Conservation (phyloP, 1,139 yeast genomes). For the Neolecta irregularis region DNA sequence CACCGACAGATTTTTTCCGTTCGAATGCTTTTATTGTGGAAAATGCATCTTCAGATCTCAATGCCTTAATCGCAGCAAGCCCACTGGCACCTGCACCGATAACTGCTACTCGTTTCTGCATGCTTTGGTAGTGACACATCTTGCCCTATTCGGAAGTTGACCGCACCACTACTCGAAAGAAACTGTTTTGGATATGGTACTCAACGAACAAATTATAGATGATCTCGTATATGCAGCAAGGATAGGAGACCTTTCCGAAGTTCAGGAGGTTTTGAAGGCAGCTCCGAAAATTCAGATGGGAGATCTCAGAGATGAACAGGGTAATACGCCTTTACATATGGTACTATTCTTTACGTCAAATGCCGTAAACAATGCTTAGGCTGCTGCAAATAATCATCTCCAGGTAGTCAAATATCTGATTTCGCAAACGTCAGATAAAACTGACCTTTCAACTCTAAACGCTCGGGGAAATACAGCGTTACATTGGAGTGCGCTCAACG, state of each 20-base stretch:
- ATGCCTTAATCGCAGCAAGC: constrained; percentile 40
- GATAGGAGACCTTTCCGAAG: constrained; percentile 4
- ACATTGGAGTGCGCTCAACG: constrained; percentile 91
- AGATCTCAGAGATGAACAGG: constrained; percentile 49
- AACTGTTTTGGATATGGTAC: too few species aligned
- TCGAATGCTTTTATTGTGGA: constrained; percentile 36
- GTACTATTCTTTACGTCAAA: too few species aligned
- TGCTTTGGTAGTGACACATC: too few species aligned
- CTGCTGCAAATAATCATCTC: too few species aligned
- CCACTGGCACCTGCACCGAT: constrained; percentile 62
- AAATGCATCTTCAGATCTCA: constrained; percentile 34
- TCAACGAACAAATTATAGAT: constrained; percentile 8
- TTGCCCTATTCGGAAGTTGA: too few species aligned
- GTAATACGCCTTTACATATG: constrained; percentile 76
- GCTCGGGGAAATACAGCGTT: constrained; percentile 82
- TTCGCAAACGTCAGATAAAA: constrained; percentile 27
- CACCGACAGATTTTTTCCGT: constrained; percentile 35
- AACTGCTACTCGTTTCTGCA: too few species aligned
- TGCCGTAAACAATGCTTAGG: too few species aligned
- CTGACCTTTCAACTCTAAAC: constrained; percentile 30
- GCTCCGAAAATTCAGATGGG: too few species aligned
- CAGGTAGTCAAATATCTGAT: constrained; percentile 50
- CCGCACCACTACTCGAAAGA: too few species aligned
- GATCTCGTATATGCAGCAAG: constrained; percentile 6
- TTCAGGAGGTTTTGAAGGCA: constrained; percentile 1